phyloP scores from a whole-genome alignment of 306 rosid genomes.

The Cucumis cinereus region DNA sequence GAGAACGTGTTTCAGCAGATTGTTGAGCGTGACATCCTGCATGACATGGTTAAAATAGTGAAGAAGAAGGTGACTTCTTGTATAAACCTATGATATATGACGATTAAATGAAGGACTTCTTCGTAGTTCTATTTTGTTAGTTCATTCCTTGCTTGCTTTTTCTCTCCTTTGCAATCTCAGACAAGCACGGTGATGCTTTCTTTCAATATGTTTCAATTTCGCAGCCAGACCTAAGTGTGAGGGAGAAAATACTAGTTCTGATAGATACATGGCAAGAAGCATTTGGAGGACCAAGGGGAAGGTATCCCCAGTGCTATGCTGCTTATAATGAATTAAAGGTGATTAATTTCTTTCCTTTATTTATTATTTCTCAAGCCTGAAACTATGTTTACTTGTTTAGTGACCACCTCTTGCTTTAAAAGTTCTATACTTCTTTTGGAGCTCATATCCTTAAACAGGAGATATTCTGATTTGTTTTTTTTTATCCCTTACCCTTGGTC shows the following conservation, averaged over 20 bases:
- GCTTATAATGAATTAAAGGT: slow-evolving; percentile 86
- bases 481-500: background rate
- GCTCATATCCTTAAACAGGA: background rate
- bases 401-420: background rate
- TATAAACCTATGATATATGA: background rate
- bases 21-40: slow-evolving; percentile 78
- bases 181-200: slow-evolving; percentile 10
- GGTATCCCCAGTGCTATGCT: slow-evolving; percentile 74
- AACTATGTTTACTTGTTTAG: too few relatives aligned
- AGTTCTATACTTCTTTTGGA: background rate
- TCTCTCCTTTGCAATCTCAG: background rate
- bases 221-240: slow-evolving; percentile 89
- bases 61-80: slow-evolving; percentile 66
- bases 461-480: background rate
- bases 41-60: slow-evolving; percentile 92
- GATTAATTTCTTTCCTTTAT: slow-evolving; percentile 5
- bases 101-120: background rate
- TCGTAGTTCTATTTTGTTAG: slow-evolving; percentile 10
- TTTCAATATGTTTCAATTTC: slow-evolving; percentile 27
- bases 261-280: slow-evolving; percentile 98
- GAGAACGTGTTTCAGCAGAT: slow-evolving; percentile 79
- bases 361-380: background rate
- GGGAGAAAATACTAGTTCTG: slow-evolving; percentile 76
- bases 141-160: background rate
- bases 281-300: slow-evolving; percentile 69